These are phyloP conservation scores for Penicillium steckii DNA, from an alignment of 495 filamentous ascomycete genomes.

Conservation along the genomic window DNA sequence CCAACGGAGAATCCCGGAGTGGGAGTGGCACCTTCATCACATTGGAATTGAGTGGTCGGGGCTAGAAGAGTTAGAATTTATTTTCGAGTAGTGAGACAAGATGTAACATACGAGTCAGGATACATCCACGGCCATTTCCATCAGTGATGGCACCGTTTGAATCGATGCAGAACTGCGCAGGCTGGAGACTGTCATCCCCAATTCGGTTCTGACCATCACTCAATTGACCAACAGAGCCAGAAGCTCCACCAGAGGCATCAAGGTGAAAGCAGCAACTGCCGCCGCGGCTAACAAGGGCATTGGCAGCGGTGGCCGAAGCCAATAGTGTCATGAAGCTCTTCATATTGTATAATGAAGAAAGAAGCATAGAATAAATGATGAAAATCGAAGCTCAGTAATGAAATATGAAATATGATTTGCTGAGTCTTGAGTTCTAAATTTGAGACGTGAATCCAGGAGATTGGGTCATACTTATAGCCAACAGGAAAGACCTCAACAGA, in stretches of 20 bases:
- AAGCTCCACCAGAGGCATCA: slow-evolving; percentile 39
- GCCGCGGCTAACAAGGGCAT: slow-evolving; percentile 33
- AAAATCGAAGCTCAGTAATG: no score
- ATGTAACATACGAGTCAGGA: slow-evolving; percentile 47
- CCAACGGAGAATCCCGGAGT: slow-evolving; percentile 46
- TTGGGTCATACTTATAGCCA: background rate
- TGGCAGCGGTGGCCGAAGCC: slow-evolving; percentile 31
- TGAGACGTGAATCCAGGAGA: background rate
- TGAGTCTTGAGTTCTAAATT: background rate
- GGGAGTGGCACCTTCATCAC: slow-evolving; percentile 51
- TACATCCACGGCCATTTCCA: slow-evolving; percentile 52
- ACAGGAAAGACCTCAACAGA: background rate
- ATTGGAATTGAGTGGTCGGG: slow-evolving; percentile 63
- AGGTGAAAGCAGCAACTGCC: slow-evolving; percentile 49
- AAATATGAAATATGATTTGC: background rate
- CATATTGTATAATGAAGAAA: slow-evolving; percentile 18
- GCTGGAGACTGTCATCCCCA: slow-evolving; percentile 33
- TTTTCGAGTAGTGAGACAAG: no score
- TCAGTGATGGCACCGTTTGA: slow-evolving; percentile 48
- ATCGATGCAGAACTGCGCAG: slow-evolving; percentile 42
- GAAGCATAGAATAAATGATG: background rate
- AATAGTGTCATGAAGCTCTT: slow-evolving; percentile 28
- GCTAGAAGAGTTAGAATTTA: slow-evolving; percentile 27
- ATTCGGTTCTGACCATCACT: slow-evolving; percentile 54
- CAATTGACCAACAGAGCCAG: slow-evolving; percentile 50